A percentile compares a stretch with the other conserved stretches of the same genome.
Evolutionary conservation across 768 basidiomycete genomes (phyloP).

Genomic region (Gymnopilus junonius): DNA sequence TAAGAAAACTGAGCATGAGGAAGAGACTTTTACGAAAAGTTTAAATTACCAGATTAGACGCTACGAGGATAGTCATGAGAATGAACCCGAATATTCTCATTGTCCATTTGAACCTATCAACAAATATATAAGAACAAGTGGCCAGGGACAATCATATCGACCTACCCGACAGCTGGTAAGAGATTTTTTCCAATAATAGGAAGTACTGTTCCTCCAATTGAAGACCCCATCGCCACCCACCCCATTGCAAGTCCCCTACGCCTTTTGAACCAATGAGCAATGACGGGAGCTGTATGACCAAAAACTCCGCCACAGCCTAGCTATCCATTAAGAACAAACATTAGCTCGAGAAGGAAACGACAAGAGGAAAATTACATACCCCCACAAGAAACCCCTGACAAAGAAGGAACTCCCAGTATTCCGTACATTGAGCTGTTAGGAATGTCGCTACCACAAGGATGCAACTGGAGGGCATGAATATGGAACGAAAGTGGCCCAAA

Average conservation of each 20-base stretch:
- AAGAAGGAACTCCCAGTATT: slow-evolving; percentile 80
- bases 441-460: slow-evolving; percentile 62
- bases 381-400: slow-evolving; percentile 75
- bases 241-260: slow-evolving; percentile 65
- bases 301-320: slow-evolving; percentile 62
- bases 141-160: too few species aligned
- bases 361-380: slow-evolving; percentile 31
- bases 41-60: slow-evolving; percentile 54
- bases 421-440: slow-evolving; percentile 67
- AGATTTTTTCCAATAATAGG: slow-evolving; percentile 65
- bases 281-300: slow-evolving; percentile 58
- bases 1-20: too few species aligned
- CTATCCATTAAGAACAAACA: slow-evolving; percentile 25
- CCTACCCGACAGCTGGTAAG: slow-evolving; percentile 52
- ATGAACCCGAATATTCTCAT: slow-evolving; percentile 74
- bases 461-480: slow-evolving; percentile 50
- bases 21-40: too few species aligned
- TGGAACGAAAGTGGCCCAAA: slow-evolving; percentile 62
- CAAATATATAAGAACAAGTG: background rate
- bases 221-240: slow-evolving; percentile 64
- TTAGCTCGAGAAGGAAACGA: background rate
- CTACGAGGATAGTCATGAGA: slow-evolving; percentile 51
- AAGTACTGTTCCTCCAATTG: slow-evolving; percentile 69
- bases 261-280: slow-evolving; percentile 77
- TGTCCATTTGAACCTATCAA: slow-evolving; percentile 73